Percentiles rank a stretch among this genome's conserved stretches.
Conservation (phyloP, 176 grass and related monocot genomes). For the Carex pumila region DNA sequence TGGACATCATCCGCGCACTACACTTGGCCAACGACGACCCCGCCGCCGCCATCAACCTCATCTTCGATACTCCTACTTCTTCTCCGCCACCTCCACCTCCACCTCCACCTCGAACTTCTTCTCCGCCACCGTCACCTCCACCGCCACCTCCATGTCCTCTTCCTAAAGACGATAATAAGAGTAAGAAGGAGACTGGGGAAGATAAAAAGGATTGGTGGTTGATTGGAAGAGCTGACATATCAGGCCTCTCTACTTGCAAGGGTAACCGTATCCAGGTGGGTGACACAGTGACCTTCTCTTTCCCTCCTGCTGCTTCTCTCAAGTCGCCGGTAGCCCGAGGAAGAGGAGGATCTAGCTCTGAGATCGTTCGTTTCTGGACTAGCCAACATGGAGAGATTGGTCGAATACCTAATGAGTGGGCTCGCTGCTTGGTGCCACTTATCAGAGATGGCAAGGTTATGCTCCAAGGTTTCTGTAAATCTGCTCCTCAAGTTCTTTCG, state of each 20-base stretch:
- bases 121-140: not conserved
- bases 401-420: conserved; percentile 95
- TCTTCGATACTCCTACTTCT: conserved; percentile 42
- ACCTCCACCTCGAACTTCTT: not conserved
- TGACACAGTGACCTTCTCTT: conserved; percentile 54
- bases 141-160: conserved; percentile 13
- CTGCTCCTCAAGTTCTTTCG: conserved; percentile 46
- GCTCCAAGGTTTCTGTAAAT: conserved; percentile 50
- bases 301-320: conserved; percentile 35
- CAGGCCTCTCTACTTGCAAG: conserved; percentile 81
- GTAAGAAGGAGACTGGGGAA: not conserved
- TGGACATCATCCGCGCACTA: conserved; percentile 90
- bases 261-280: conserved; percentile 48
- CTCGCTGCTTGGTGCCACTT: conserved; percentile 62
- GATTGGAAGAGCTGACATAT: conserved; percentile 52
- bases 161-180: not conserved
- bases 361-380: conserved; percentile 83
- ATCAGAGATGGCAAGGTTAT: conserved; percentile 56
- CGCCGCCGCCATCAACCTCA: conserved; percentile 86
- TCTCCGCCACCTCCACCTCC: not conserved
- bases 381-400: conserved; percentile 62
- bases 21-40: conserved; percentile 77
- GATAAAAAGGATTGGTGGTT: conserved; percentile 53
- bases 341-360: conserved; percentile 9
- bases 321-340: not conserved